phyloP scores from a whole-genome alignment of 1,139 yeast genomes.

The Suhomyces coccinellae region DNA sequence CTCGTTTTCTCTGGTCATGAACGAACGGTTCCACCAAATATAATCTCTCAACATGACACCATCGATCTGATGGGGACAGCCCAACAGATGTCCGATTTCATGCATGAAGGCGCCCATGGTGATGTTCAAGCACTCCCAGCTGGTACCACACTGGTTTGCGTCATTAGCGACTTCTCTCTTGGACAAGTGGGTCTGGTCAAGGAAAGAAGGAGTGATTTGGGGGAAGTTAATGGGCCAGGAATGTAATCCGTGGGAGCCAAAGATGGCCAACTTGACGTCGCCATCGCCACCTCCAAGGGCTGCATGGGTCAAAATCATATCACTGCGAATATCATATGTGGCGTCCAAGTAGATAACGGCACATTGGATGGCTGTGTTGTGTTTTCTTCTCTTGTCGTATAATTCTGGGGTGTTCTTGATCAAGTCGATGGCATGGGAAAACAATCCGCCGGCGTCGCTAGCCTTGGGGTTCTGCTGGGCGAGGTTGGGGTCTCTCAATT shows the following conservation, averaged over 20 bases:
- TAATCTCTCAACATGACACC: slow-evolving; percentile 94
- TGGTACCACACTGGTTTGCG: slow-evolving; percentile 75
- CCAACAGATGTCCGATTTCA: slow-evolving; percentile 87
- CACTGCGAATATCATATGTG: slow-evolving; percentile 66
- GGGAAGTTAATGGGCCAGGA: slow-evolving; percentile 86
- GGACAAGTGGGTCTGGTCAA: slow-evolving; percentile 67
- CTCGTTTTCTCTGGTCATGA: slow-evolving; percentile 67
- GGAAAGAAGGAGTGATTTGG: slow-evolving; percentile 63
- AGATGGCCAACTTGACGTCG: slow-evolving; percentile 74
- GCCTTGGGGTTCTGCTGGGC: slow-evolving; percentile 88
- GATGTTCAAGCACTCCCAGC: slow-evolving; percentile 87
- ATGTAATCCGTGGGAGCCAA: slow-evolving; percentile 90
- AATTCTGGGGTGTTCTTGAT: slow-evolving; percentile 42
- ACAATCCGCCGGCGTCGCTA: slow-evolving; percentile 70
- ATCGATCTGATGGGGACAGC: slow-evolving; percentile 86
- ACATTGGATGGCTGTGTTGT: slow-evolving; percentile 61
- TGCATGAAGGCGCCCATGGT: slow-evolving; percentile 95
- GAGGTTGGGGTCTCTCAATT: slow-evolving; percentile 71
- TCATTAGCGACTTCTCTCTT: slow-evolving; percentile 84
- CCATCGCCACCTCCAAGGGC: slow-evolving; percentile 89
- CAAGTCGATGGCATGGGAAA: slow-evolving; percentile 76
- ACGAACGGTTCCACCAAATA: slow-evolving; percentile 75
- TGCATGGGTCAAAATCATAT: slow-evolving; percentile 81
- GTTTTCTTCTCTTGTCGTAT: slow-evolving; percentile 17
- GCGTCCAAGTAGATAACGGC: slow-evolving; percentile 85